Percentiles rank a stretch among this genome's conserved stretches.
Conservation (phyloP, 768 basidiomycete genomes). For the Auricularia auricula-judae region DNA sequence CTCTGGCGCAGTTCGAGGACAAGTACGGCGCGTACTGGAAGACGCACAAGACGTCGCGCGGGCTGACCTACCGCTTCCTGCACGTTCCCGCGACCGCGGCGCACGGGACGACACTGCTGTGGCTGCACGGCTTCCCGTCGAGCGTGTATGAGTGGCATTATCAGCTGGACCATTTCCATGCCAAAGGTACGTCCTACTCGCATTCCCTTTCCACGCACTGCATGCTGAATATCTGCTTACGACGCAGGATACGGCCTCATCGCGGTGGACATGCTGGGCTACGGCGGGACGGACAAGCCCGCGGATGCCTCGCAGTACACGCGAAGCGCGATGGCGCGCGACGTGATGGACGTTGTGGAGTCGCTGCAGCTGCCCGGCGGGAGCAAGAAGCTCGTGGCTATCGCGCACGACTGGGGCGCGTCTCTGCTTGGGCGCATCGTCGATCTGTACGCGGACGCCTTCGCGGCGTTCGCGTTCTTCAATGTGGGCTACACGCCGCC, state of each 20-base stretch:
- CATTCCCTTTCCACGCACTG: too few species aligned
- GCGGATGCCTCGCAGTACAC: conserved; percentile 25
- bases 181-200: conserved; percentile 14
- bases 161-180: conserved; percentile 27
- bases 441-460: conserved; percentile 27
- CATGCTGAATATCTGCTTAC: too few species aligned
- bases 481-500: conserved; percentile 27
- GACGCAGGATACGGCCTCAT: conserved; percentile 29
- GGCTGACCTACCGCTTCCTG: conserved; percentile 27
- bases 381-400: conserved; percentile 17
- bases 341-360: conserved; percentile 33
- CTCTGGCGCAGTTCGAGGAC: too few species aligned
- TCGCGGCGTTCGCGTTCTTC: conserved; percentile 30
- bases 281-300: conserved; percentile 40
- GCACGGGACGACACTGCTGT: conserved; percentile 27
- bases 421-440: conserved; percentile 22
- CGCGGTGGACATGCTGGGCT: conserved; percentile 42
- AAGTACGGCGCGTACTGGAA: too few species aligned
- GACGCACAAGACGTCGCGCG: conserved; percentile 16
- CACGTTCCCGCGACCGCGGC: conserved; percentile 8
- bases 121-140: conserved; percentile 37
- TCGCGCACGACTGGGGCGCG: conserved; percentile 39
- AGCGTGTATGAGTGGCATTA: conserved; percentile 31
- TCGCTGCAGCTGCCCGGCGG: conserved; percentile 17
- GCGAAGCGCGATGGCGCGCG: conserved; percentile 23